Evolutionary conservation across 805 yeast genomes (phyloP), one percentile per base, ranked within the genome.

Genomic region (Kodamaea laetipori): DNA sequence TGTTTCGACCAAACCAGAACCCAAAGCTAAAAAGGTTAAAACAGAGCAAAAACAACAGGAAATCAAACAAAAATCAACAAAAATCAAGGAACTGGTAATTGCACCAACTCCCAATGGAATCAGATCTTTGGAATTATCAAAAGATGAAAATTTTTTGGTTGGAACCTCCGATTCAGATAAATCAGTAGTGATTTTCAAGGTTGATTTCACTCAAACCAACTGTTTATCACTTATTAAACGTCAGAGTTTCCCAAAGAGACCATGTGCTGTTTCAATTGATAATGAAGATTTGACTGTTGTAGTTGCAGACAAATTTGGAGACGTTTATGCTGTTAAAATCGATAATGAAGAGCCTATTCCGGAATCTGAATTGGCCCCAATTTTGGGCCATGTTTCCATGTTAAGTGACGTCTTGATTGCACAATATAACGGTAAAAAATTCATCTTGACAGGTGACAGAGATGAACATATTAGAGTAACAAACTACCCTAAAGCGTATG

Each of bases 331-430:
- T 1, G 69, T 88, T 28, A 66, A 74, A 2, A 64, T 81, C 21
- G 67, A 66, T 16, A 58, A 60, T 10, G 53, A 61, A 3, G 64
- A 55, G 0, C 54, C 74, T 1, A 61, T 67, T 1, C 73, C 74
- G 3, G 78, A 76, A 36, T 61, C 79, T 34, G 40, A 50, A 1
- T 54, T 70, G 39, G 76, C 70, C 28, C 97, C 97, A 2, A 73
- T 92, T 5, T 67, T 92, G 42, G 99, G 99, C 6, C 99, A 94
- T 64, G 98, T 94, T 4, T 90, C 97, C 2, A 89, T 94, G 97
- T 76, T 94, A 48, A 86, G 95, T n/a, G 89, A 82, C 49, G 76
- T 90, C 2, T 57, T 73, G 21, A 67, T 81, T 19, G 70, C 74
- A 9, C 46, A 53, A 16, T 48, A 58, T 27, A 39, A 55, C 6